Base-by-base conservation (phyloP, 2,329 filamentous ascomycete species). In the Nectriaceae sp. region DNA sequence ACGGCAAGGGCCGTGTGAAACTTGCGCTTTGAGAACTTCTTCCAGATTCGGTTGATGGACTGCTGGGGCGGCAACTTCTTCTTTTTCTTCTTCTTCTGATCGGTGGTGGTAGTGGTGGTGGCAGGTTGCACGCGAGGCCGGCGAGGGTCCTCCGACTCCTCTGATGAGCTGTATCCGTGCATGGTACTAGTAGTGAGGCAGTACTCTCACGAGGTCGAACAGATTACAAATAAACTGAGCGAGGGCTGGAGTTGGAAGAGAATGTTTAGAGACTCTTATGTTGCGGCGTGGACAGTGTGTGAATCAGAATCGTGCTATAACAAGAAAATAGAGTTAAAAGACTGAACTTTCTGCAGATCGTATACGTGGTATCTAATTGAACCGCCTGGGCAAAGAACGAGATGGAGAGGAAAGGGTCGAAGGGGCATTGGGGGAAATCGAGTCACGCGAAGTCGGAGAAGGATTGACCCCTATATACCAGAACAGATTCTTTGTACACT, bases 41-140 rank as follows among this genome's bases (percentile, higher is more conserved):
- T 77, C 85, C 85, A 89, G 52, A 86, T 83, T 49, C 78, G 77
- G 64, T 88, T 83, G 64, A 89, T 85, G 50, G 76, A 78, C 60
- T 83, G 77, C 64, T 89, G 85, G 1, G 85, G 85, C 13, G 80
- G 73, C 54, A 79, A 76, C 60, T 77, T 74, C 70, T 78, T 80
- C 63, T 80, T 63, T 60, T 63, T 64, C 66, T 82, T 64, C 61
- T 82, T 80, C 59, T 82, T 75, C 21, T 73, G 68, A 39, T 69
- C 69, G 21, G 64, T 70, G 19, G 53, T 66, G 42, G 55, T 69
- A 42, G 50, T 67, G 19, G 44, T 69, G 31, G 62, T 57, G 40
- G 69, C 62, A 5, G 70, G 70, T 18, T 64, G 66, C 10, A 59
- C 52, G 8, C 63, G 64, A 16, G 70, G 70, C 33, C 71, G 65